Evolutionary conservation across 495 filamentous ascomycete species (phyloP).

Genomic region (Xylaria sp.): DNA sequence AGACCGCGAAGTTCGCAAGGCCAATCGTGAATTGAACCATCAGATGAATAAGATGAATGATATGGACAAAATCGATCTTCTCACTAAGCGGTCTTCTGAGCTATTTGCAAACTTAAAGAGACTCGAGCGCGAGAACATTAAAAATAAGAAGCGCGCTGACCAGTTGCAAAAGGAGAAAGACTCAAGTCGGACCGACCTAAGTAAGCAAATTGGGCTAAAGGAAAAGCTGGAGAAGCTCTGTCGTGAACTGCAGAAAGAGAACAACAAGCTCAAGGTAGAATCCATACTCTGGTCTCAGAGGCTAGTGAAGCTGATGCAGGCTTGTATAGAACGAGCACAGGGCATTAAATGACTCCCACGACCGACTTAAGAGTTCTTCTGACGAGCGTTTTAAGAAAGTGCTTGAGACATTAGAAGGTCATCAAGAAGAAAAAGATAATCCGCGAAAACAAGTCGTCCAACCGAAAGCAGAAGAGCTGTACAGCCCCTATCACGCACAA

Average conservation of each 20-base stretch:
- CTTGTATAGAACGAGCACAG: constrained; percentile 83
- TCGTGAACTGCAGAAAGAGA: constrained; percentile 90
- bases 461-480: constrained; percentile 89
- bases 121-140: constrained; percentile 88
- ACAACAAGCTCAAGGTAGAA: constrained; percentile 88
- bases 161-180: constrained; percentile 97
- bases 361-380: constrained; percentile 78
- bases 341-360: constrained; percentile 81
- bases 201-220: constrained; percentile 83
- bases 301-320: constrained; percentile 40
- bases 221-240: constrained; percentile 96
- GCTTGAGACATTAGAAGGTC: constrained; percentile 80
- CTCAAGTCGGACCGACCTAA: constrained; percentile 81
- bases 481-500: constrained; percentile 39
- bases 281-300: constrained; percentile 1
- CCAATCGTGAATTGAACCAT: constrained; percentile 84
- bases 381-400: constrained; percentile 69
- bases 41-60: constrained; percentile 81
- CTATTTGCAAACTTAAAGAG: constrained; percentile 93
- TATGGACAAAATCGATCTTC: constrained; percentile 75
- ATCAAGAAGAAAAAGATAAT: constrained; percentile 78
- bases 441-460: constrained; percentile 75
- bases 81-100: constrained; percentile 91
- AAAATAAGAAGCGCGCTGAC: constrained; percentile 94
- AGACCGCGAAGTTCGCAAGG: constrained; percentile 83